Evolutionary conservation across 495 filamentous ascomycete species (phyloP), one percentile per base, ranked within the genome.

Genomic region (Xylaria scruposa): DNA sequence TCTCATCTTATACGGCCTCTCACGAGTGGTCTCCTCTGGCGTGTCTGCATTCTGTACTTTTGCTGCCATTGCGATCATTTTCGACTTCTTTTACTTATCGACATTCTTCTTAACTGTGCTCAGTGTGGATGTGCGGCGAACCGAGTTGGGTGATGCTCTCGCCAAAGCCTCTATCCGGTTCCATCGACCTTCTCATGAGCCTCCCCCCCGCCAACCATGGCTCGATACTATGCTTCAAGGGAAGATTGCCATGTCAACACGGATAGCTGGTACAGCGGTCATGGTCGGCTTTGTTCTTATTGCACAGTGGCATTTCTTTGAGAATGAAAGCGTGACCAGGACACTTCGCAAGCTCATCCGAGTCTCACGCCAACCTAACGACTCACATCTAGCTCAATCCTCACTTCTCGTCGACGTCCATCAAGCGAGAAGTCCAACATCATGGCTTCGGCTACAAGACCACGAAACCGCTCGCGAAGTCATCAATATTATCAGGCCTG

Each of bases 31-130:
- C 4, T 87, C 86, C 31, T 87, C 88, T 0, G 88, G 88, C 24
- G 88, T 93, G 33, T 83, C 86, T 12, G 89, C 88, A 5, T 93
- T 93, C 76, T 93, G 91, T 80, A 86, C 81, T 1, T 94, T 93
- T 80, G 87, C 88, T 7, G 89, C 88, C 19, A 85, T 94, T 62
- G 91, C 91, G 3, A 83, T 91, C 42, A 76, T 90, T 21, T 88
- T 93, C 75, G 91, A 94, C 78, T 91, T 89, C 74, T 84, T 91
- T 64, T 91, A 90, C 73, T 83, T 92, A 44, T 81, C 91, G 19
- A 93, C 91, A 4, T 93, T 92, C 80, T 92, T 94, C 75, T 83
- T 92, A 21, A 85, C 91, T 6, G 90, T 94, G 47, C 83, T 94
- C 26, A 93, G 90, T 74, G 88, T 94, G 67, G 91, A 94, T 70